phyloP scores from a whole-genome alignment of 257 asterid species.

The Ballota nigra region DNA sequence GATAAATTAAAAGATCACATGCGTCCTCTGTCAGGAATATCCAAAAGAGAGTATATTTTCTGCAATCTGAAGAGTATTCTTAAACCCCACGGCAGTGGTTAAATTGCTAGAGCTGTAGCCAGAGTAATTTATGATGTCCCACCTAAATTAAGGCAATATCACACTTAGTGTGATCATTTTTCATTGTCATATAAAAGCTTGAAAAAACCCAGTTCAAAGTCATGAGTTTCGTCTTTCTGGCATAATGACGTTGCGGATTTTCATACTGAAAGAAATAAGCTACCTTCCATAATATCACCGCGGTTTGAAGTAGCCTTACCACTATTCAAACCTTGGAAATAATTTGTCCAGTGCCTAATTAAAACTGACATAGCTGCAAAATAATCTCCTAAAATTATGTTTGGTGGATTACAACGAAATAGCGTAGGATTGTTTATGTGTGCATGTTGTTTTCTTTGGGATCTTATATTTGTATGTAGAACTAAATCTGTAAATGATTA shows the following conservation, averaged over 20 bases:
- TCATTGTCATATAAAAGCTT: background rate
- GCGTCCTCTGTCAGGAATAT: background rate
- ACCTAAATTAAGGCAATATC: background rate
- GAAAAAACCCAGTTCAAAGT: background rate
- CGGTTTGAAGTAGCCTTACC: background rate
- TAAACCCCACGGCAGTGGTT: slow-evolving; percentile 1
- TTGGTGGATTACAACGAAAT: background rate
- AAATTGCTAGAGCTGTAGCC: background rate
- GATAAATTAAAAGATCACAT: background rate
- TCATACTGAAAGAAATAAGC: background rate
- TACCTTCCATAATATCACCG: background rate
- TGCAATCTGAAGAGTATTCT: slow-evolving; percentile 6
- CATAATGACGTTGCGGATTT: background rate
- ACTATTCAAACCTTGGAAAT: background rate
- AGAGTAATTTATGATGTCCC: slow-evolving; percentile 2
- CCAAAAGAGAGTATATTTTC: background rate
- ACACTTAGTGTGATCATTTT: background rate
- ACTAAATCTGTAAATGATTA: background rate
- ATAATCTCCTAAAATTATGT: background rate
- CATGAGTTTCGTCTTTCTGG: background rate
- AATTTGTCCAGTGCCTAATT: background rate
- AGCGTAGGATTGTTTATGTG: background rate
- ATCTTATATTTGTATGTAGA: background rate
- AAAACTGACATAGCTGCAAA: background rate
- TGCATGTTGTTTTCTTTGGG: background rate